Evolutionary conservation across 2,329 filamentous ascomycete genomes (phyloP).

Genomic region (Chaetomiaceae sp.): DNA sequence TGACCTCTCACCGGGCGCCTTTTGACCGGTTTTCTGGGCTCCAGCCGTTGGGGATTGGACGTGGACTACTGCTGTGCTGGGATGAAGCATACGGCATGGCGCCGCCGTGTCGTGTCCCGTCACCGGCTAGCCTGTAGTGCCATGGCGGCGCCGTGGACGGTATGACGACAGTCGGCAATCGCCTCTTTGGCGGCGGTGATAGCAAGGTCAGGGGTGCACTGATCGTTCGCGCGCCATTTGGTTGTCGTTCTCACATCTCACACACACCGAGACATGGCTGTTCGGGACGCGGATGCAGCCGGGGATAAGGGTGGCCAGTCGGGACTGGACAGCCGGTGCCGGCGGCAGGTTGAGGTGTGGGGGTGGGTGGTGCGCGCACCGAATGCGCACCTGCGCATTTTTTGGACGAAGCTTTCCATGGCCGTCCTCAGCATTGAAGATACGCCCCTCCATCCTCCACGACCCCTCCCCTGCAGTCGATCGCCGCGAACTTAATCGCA

Average conservation of each 20-base stretch:
- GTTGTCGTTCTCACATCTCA: too few species aligned
- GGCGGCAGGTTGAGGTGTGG: not conserved
- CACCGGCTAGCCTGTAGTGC: not conserved
- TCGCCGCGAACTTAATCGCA: not conserved
- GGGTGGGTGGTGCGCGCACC: slow-evolving; percentile 13
- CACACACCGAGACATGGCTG: too few species aligned
- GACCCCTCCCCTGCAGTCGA: slow-evolving; percentile 8
- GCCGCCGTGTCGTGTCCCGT: not conserved
- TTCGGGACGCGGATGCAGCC: too few species aligned
- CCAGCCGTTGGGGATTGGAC: not conserved
- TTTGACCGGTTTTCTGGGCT: not conserved
- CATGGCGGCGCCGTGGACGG: not conserved
- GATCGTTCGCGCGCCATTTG: too few species aligned
- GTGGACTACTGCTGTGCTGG: not conserved
- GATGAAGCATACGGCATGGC: not conserved
- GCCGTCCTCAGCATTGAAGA: not conserved
- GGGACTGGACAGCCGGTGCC: not conserved
- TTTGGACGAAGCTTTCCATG: slow-evolving; percentile 5
- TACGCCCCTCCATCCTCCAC: not conserved
- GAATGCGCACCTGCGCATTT: slow-evolving; percentile 14
- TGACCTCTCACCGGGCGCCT: not conserved
- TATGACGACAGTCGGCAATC: slow-evolving; percentile 1
- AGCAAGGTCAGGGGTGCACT: not conserved
- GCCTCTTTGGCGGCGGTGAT: not conserved
- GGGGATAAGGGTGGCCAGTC: too few species aligned